phyloP scores from a whole-genome alignment of 1,284 basidiomycete genomes.

The Ceratobasidium sp. region DNA sequence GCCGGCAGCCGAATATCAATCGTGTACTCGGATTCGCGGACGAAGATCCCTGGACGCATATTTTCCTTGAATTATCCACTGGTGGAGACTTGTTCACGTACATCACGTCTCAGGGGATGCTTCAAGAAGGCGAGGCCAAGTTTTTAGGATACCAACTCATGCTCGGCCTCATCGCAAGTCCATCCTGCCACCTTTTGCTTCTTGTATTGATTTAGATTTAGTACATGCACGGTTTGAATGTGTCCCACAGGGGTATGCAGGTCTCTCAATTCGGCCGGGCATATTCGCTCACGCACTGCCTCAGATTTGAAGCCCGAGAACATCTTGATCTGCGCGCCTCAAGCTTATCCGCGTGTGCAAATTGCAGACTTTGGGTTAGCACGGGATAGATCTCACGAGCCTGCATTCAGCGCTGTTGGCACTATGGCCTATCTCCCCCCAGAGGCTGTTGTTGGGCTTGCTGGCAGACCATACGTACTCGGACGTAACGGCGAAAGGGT shows the following conservation, averaged over 20 bases:
- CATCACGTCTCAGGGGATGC: constrained; percentile 57
- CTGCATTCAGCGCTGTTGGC: constrained; percentile 68
- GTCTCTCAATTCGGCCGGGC: neutral
- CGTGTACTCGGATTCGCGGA: constrained; percentile 35
- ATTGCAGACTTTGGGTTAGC: constrained; percentile 89
- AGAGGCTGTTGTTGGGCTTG: constrained; percentile 76
- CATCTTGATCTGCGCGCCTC: constrained; percentile 74
- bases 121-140: constrained; percentile 81
- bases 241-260: constrained; percentile 79
- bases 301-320: constrained; percentile 74
- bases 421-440: constrained; percentile 86
- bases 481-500: constrained; percentile 5
- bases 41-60: constrained; percentile 50
- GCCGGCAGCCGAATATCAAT: constrained; percentile 43
- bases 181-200: neutral
- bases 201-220: constrained; percentile 43
- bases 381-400: constrained; percentile 75
- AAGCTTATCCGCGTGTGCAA: constrained; percentile 79
- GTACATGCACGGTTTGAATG: constrained; percentile 74
- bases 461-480: constrained; percentile 50
- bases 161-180: constrained; percentile 57
- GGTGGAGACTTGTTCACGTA: constrained; percentile 82
- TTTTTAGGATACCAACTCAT: constrained; percentile 84
- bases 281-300: constrained; percentile 41
- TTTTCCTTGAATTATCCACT: constrained; percentile 79